phyloP scores from a whole-genome alignment of 768 basidiomycete species.

The Gautieria morchelliformis region DNA sequence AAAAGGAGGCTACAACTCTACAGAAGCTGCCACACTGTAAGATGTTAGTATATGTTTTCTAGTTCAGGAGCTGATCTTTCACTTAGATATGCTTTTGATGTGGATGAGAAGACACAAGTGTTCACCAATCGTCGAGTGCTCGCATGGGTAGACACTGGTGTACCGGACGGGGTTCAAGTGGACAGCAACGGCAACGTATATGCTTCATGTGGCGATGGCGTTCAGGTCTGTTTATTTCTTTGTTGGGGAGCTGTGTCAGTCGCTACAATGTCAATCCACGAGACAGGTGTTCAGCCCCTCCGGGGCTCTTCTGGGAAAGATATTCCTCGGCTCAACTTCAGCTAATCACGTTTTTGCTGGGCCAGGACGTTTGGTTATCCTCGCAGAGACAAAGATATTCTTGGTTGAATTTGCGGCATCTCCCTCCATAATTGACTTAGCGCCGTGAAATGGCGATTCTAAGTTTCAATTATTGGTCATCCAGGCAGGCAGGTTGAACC shows the following conservation, averaged over 20 bases:
- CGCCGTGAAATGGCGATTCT: too few species aligned
- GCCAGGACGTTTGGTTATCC: slow-evolving; percentile 28
- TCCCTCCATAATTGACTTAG: background rate
- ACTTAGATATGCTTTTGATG: too few species aligned
- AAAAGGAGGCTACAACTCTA: slow-evolving; percentile 36
- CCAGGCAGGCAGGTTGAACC: too few species aligned
- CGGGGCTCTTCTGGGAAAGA: slow-evolving; percentile 55
- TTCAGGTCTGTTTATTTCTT: slow-evolving; percentile 32
- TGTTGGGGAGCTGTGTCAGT: background rate
- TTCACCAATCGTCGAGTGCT: too few species aligned
- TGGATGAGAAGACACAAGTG: too few species aligned
- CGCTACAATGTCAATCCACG: background rate
- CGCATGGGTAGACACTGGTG: too few species aligned
- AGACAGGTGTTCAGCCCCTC: slow-evolving; percentile 41
- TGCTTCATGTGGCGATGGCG: slow-evolving; percentile 59
- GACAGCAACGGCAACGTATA: slow-evolving; percentile 60
- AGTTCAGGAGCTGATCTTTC: too few species aligned
- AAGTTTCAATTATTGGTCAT: too few species aligned
- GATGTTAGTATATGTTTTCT: too few species aligned
- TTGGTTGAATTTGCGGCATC: slow-evolving; percentile 26
- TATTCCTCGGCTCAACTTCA: slow-evolving; percentile 35
- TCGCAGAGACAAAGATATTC: slow-evolving; percentile 31
- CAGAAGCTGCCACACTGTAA: slow-evolving; percentile 53
- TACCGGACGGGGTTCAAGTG: too few species aligned
- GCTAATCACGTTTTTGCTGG: slow-evolving; percentile 34